A percentile compares a stretch with the other conserved stretches of the same genome.
Conservation (phyloP, 2,329 filamentous ascomycete species). For the Botrytis elliptica region DNA sequence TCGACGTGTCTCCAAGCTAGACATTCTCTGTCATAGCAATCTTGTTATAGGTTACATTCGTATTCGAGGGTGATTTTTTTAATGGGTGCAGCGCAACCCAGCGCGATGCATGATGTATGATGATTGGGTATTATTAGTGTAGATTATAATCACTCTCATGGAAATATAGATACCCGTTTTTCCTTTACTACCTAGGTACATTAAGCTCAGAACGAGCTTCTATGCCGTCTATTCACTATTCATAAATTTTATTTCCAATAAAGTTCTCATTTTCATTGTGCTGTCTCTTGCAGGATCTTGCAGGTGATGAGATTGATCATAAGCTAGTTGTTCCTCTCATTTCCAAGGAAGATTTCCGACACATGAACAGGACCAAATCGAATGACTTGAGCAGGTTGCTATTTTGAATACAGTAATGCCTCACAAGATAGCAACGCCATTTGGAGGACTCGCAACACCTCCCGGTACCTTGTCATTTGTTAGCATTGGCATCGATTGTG, state of each 20-base stretch:
- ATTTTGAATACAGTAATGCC: too few species aligned
- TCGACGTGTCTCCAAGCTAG: not conserved
- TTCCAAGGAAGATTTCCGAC: not conserved
- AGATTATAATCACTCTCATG: not conserved
- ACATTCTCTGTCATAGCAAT: not conserved
- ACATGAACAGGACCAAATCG: not conserved
- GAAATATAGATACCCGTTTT: not conserved
- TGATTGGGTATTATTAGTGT: not conserved
- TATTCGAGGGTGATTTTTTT: not conserved
- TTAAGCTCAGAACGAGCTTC: not conserved
- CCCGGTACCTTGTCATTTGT: constrained; percentile 29
- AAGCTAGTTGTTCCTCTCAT: not conserved
- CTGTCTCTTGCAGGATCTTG: too few species aligned
- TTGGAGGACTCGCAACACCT: constrained; percentile 36
- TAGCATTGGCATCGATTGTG: not conserved
- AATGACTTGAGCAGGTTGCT: not conserved
- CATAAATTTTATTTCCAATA: not conserved
- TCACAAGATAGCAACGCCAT: constrained; percentile 37
- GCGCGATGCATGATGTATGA: not conserved
- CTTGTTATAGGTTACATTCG: too few species aligned
- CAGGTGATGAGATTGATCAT: not conserved
- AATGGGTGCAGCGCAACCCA: not conserved
- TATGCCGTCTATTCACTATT: not conserved
- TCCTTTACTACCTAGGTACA: not conserved
- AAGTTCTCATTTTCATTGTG: not conserved